Evolutionary conservation across 148 eudicot species (phyloP).

Genomic region (Tetragonia tetragonoides): DNA sequence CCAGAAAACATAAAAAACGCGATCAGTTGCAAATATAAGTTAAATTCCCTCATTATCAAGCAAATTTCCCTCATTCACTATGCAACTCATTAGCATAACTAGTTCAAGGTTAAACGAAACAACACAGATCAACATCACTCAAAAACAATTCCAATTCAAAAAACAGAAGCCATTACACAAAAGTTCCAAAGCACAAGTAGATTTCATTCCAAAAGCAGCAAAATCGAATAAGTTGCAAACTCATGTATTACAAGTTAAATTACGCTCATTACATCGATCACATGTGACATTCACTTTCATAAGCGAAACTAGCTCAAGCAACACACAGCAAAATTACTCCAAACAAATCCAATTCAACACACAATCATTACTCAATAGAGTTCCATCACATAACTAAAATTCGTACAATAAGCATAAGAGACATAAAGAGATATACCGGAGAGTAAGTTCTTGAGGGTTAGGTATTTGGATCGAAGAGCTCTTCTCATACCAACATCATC

Average conservation of each 20-base stretch:
- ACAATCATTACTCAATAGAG: neutral
- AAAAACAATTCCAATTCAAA: neutral
- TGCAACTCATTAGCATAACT: neutral
- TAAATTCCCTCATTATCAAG: no score
- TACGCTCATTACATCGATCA: no score
- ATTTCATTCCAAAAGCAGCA: neutral
- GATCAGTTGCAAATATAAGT: neutral
- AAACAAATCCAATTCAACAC: neutral
- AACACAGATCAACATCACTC: neutral
- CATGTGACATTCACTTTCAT: no score
- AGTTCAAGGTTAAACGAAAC: neutral
- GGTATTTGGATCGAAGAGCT: constrained; percentile 66
- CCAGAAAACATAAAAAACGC: neutral
- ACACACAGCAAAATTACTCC: neutral
- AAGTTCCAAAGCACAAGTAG: neutral
- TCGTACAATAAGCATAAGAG: neutral
- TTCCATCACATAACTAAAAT: neutral
- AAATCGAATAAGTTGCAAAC: no score
- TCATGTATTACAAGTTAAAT: no score
- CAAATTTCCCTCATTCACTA: no score
- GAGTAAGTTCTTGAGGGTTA: constrained; percentile 64
- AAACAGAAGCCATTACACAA: neutral
- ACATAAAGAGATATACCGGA: constrained; percentile 37
- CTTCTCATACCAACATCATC: constrained; percentile 45
- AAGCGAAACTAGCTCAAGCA: no score